Base-by-base conservation (phyloP, 2,329 filamentous ascomycete genomes). In the Phymatotrichopsis omnivora region DNA sequence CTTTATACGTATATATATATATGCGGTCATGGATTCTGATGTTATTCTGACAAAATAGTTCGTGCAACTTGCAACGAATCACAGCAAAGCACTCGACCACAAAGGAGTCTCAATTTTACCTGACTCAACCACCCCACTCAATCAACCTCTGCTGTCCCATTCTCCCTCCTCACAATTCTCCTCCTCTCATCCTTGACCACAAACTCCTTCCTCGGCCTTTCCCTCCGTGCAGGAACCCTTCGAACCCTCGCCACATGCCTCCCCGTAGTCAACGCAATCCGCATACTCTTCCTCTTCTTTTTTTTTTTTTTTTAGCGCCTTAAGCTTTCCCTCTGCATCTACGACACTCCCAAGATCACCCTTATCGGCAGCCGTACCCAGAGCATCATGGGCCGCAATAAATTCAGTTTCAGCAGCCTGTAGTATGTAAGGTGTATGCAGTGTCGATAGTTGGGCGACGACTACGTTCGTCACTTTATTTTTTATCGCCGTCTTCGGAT, bases 181-280 rank as follows among this genome's bases (percentile, higher is more conserved):
- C 59, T 60, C 6, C 44, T 23, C 10, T 53, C 31, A 23, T 61
- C 48, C 20, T 47, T 58, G 22, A 59, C 45, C 1, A 53, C 27
- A 32, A 61, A 63, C n/a, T 58, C 57, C 6, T 59, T 52, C 22
- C 57, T 54, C 5, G 52, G 14, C 2, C 55, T 42, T 4, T 58
- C 51, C 25, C 60, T 48, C 8, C 55, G 46, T n/a, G 60, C 60
- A 7, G 59, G 60, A 10, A 63, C 58, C 10, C 63, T 60, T 16
- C 60, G 58, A 6, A 63, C 65, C n/a, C 62, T 54, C 20, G 60
- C 58, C 16, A 67, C 59, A 55, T 65, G 63, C 36, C 62, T 58
- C 28, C 60, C 58, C 14, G 63, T 62, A 2, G 60, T 63, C 63
- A 64, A 66, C 12, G 62, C 64, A 19, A 61, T 61, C 23, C 59